Base-by-base conservation (phyloP, 2,329 filamentous ascomycete species). In the Colletotrichum kahawae region DNA sequence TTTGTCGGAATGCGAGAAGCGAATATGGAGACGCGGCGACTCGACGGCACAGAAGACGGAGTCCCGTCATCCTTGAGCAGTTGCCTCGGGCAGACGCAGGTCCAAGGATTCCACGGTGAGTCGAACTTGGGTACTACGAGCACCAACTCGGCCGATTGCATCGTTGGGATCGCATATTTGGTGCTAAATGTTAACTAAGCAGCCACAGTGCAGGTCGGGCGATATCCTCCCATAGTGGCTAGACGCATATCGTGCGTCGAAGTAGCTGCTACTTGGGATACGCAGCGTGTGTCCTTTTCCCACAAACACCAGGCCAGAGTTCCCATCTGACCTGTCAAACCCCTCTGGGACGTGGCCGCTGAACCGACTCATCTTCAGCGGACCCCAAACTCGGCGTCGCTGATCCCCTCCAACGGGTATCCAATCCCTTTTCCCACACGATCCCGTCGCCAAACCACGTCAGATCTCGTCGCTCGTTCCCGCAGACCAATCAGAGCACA, bases 391-490 rank as follows among this genome's bases (percentile, higher is more conserved):
- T 31, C 59, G 66, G 43, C 57, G 21, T 48, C 43, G 27, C 59
- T n/a, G 71, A 24, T 70, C 59, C 71, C 70, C 71, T 31, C 66
- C 31, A n/a, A 66, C n/a, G 67, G 67, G 59, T 70, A 51, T 34
- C 57, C 71, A 70, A 73, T 64, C 34, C 51, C 36, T 59, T 65
- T 70, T 29, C 18, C 67, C 67, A 70, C 48, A 59, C 67, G 8
- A 36, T 13, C 29, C 43, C 43, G 18, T 48, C 38, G 24, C 43
- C 43, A 65, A 59, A 74, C 71, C 59, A 70, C 29, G 48, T 36
- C 59, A 24, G 60, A 60, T 66, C 18, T 29, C 16, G 43, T 24
- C 33, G 38, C 43, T 36, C 27, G 57, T 14, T 34, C 21, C 48
- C 33, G 6, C 36, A 2, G 21, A 14, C 67, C 59, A 66, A 74